Conservation (phyloP, 2,329 filamentous ascomycete species). For the Massarina eburnea region DNA sequence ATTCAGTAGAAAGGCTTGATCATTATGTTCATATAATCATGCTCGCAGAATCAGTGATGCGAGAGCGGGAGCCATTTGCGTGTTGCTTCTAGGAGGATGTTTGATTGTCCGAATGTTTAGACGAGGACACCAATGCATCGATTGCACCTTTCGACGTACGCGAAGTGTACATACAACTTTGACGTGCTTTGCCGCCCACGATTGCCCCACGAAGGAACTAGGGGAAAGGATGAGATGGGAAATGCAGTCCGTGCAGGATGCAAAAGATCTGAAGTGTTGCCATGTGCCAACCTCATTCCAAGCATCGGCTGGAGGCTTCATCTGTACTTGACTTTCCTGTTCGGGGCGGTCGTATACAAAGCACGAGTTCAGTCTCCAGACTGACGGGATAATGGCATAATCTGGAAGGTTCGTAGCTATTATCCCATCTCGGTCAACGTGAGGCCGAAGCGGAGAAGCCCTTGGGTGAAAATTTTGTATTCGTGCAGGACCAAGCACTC, state of each 20-base stretch:
- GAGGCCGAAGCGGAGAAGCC: background rate
- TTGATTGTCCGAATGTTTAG: too few species aligned
- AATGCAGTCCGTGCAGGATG: background rate
- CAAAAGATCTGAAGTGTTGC: background rate
- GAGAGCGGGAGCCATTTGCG: too few species aligned
- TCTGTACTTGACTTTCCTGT: background rate
- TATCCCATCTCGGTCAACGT: background rate
- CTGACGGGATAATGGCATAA: background rate
- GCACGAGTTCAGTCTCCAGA: background rate
- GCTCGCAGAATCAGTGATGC: too few species aligned
- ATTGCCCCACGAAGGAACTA: background rate
- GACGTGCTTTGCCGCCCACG: background rate
- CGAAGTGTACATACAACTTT: background rate
- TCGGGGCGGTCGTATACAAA: background rate
- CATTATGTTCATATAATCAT: too few species aligned
- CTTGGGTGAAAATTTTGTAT: background rate
- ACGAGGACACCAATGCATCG: too few species aligned
- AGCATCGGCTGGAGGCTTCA: background rate
- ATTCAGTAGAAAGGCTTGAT: too few species aligned
- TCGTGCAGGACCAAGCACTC: background rate
- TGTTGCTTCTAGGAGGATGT: too few species aligned
- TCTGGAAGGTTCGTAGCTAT: background rate
- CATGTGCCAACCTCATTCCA: background rate
- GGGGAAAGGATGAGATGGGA: background rate
- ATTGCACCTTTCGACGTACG: background rate